Conservation (phyloP, 768 basidiomycete genomes). For the Phallus indusiatus region DNA sequence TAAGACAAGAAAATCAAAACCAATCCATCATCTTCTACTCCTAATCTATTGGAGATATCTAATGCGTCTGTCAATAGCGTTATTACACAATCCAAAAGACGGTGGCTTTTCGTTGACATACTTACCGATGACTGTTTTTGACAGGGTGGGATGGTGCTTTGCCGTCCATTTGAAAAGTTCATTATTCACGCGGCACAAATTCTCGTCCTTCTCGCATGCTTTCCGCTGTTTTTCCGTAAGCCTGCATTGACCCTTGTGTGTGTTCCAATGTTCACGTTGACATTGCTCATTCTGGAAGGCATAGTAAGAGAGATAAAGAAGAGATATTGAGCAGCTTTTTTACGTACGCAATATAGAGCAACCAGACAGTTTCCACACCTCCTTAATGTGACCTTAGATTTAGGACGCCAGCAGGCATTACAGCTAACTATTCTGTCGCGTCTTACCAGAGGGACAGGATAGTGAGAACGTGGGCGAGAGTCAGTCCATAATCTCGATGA, state of each 20-base stretch:
- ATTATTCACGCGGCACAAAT: neutral
- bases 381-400: neutral
- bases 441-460: no score
- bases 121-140: neutral
- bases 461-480: no score
- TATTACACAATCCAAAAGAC: neutral
- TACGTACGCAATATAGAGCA: neutral
- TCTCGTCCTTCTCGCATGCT: neutral
- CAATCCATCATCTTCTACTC: neutral
- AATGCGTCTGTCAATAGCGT: neutral
- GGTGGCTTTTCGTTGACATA: no score
- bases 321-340: no score
- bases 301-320: no score
- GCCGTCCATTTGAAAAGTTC: slow-evolving; percentile 1
- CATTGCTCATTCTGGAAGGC: neutral
- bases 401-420: neutral
- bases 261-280: neutral
- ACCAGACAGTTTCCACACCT: neutral
- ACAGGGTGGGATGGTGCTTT: neutral
- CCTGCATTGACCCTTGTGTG: neutral
- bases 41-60: neutral
- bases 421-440: neutral
- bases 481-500: no score
- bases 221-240: neutral
- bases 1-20: neutral